These are phyloP conservation scores for Paraphaeosphaeria minitans DNA, from an alignment of 2,329 filamentous ascomycete species.

Conservation along the genomic window DNA sequence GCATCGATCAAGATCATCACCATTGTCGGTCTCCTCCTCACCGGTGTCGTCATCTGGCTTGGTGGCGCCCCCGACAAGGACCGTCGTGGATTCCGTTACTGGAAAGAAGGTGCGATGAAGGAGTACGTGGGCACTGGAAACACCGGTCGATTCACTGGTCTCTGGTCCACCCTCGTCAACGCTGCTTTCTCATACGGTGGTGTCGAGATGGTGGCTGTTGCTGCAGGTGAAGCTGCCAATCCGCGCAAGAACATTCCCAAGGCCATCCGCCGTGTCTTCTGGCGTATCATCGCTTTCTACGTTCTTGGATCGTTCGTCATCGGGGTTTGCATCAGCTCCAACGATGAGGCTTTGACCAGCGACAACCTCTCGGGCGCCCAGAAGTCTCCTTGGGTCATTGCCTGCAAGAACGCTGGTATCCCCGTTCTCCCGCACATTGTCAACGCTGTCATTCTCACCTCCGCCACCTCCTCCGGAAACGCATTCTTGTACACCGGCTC, in stretches of 20 bases:
- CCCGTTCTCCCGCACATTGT: conserved; percentile 71
- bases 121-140: conserved; percentile 57
- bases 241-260: conserved; percentile 56
- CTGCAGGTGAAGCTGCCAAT: conserved; percentile 44
- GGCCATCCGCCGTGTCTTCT: conserved; percentile 61
- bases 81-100: conserved; percentile 67
- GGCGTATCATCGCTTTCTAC: conserved; percentile 63
- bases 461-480: conserved; percentile 72
- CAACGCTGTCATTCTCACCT: conserved; percentile 77
- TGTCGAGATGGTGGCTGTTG: conserved; percentile 46
- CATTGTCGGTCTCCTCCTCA: conserved; percentile 39
- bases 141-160: conserved; percentile 68
- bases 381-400: conserved; percentile 61
- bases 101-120: conserved; percentile 64
- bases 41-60: conserved; percentile 42
- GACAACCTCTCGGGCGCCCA: conserved; percentile 46
- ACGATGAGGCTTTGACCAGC: conserved; percentile 57
- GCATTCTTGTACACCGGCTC: conserved; percentile 64
- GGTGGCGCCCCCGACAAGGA: conserved; percentile 43
- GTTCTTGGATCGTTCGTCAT: conserved; percentile 57
- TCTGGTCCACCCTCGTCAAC: conserved; percentile 61
- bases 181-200: conserved; percentile 51
- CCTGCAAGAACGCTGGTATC: conserved; percentile 70
- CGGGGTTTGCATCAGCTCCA: conserved; percentile 64
- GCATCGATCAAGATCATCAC: conserved; percentile 56